Evolutionary conservation across 306 rosid genomes (phyloP), one percentile per base, ranked within the genome.

Genomic region (Gastrolobium bilobum): DNA sequence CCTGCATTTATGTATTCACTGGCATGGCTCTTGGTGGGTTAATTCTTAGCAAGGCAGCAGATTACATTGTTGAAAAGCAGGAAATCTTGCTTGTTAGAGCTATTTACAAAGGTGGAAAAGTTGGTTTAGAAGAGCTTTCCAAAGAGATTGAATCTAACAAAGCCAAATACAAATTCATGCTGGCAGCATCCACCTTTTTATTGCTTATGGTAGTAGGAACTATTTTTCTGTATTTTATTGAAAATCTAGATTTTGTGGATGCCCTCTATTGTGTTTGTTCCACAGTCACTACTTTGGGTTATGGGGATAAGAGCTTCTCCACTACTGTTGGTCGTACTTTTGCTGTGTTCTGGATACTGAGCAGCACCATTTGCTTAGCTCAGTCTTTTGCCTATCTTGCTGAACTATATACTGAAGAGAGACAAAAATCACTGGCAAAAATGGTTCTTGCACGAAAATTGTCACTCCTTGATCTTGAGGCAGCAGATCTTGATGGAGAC

Each of bases 281-380:
- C 71, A 92, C 97, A 2, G 86, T 94, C 20, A 91, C 98, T 2
- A 94, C 97, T 52, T 87, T 94, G 53, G 98, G 98, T 3, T 90
- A 91, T 73, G 98, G 97, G 7, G 97, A 94, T 60, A 75, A 87
- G 83, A 94, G 97, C 84, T 94, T 94, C 86, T 87, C 97, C 7
- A 89, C 90, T 7, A 14, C 26, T 29, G 5, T 61, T 1, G 97
- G 97, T 63, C 89, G 98, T 4, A 63, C 57, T 71, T 94, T 92
- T 76, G 97, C 96, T 68, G 91, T 89, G 50, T 78, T 89, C 62
- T 90, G 98, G 98, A 94, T 94, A 86, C 30, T 90, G 48, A 74
- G 93, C 80, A 89, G 98, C 81, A 94, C 97, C 13, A 62, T 94
- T 68, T 91, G 97, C 86, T 81, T 92, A 54, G 97, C 93, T 57